These are phyloP conservation scores for Cladosporium velox DNA, from an alignment of 2,329 filamentous ascomycete species.

Conservation along the genomic window DNA sequence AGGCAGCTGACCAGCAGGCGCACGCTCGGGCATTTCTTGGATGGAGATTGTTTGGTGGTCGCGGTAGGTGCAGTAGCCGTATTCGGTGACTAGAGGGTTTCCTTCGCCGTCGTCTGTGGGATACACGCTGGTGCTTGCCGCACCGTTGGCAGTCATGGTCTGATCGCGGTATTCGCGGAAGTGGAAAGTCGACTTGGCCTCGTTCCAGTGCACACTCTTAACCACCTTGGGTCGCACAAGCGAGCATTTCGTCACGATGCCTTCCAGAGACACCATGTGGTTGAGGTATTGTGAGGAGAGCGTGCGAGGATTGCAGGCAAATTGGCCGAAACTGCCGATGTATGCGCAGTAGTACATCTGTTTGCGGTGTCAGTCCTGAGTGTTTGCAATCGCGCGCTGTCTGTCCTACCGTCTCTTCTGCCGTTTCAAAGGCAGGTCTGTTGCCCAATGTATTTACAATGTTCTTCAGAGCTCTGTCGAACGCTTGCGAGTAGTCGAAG, in stretches of 20 bases:
- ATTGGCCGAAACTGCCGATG: constrained; percentile 92
- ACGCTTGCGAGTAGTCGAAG: constrained; percentile 85
- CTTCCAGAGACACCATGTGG: constrained; percentile 94
- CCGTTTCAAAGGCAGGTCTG: constrained; percentile 72
- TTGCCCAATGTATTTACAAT: constrained; percentile 79
- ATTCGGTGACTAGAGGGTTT: constrained; percentile 91
- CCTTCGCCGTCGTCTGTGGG: constrained; percentile 91
- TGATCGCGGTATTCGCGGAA: constrained; percentile 92
- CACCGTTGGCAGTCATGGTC: constrained; percentile 88
- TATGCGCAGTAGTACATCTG: constrained; percentile 90
- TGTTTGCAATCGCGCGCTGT: background rate
- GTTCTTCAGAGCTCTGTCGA: constrained; percentile 86
- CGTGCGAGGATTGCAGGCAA: constrained; percentile 90
- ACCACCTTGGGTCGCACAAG: constrained; percentile 96
- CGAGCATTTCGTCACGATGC: constrained; percentile 95
- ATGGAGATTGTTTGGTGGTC: constrained; percentile 98
- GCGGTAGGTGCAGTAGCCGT: constrained; percentile 91
- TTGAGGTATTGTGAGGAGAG: constrained; percentile 88
- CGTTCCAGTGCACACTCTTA: constrained; percentile 96
- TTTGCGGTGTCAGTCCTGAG: background rate
- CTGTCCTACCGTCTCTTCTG: constrained; percentile 68
- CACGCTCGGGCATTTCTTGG: constrained; percentile 97
- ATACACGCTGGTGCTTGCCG: constrained; percentile 88
- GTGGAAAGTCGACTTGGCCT: constrained; percentile 81
- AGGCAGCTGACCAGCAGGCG: constrained; percentile 91